Conservation (phyloP, 2,329 filamentous ascomycete species). For the Pseudocercospora eumusae region DNA sequence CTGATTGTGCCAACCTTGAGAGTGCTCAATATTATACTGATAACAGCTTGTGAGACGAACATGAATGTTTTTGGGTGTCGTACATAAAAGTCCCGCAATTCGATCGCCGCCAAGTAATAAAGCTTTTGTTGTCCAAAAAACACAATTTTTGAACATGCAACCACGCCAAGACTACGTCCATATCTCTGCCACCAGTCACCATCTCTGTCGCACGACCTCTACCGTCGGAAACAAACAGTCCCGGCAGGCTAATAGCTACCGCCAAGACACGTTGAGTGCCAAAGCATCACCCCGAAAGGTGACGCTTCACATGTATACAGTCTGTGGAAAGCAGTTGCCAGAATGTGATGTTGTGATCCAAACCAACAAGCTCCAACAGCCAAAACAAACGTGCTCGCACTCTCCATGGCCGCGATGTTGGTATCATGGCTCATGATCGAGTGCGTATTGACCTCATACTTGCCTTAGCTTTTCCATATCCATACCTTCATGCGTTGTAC, state of each 20-base stretch:
- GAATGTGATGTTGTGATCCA: constrained; percentile 27
- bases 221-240: constrained; percentile 1
- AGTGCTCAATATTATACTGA: no score
- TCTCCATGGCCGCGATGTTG: constrained; percentile 29
- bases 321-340: constrained; percentile 10
- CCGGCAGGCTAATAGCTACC: constrained; percentile 4
- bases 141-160: background rate
- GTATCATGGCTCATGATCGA: constrained; percentile 26
- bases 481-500: constrained; percentile 13
- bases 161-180: background rate
- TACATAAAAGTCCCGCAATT: background rate
- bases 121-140: background rate
- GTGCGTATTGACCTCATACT: constrained; percentile 23
- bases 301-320: background rate
- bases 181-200: background rate
- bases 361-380: constrained; percentile 20
- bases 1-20: background rate
- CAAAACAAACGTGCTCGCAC: constrained; percentile 16
- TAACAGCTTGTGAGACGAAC: background rate
- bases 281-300: background rate
- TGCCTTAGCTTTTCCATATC: constrained; percentile 24
- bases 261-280: constrained; percentile 11
- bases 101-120: background rate
- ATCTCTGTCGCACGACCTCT: background rate
- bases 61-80: background rate